A percentile compares a stretch with the other conserved stretches of the same genome.
phyloP scores from a whole-genome alignment of 257 asterid species.

The Primulina tabacum region DNA sequence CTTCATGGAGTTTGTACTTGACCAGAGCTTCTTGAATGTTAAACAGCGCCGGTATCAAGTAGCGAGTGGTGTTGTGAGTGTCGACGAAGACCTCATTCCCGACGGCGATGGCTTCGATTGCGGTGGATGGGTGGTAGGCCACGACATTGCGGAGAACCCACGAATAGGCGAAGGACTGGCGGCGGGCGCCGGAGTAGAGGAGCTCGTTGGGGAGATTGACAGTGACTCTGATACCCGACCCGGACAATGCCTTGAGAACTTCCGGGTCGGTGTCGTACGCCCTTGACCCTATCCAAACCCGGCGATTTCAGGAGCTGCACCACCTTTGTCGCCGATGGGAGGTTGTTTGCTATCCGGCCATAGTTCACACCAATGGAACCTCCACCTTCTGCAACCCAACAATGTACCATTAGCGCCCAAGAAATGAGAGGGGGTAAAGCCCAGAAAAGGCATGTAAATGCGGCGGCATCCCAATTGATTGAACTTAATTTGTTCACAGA shows the following conservation, averaged over 20 bases:
- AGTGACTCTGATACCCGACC: constrained; percentile 65
- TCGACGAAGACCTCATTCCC: constrained; percentile 94
- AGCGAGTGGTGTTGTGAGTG: constrained; percentile 63
- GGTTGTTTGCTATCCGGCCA: constrained; percentile 76
- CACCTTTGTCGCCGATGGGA: constrained; percentile 74
- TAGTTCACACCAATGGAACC: constrained; percentile 81
- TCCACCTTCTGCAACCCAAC: constrained; percentile 25
- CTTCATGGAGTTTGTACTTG: constrained; percentile 45
- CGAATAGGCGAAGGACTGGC: constrained; percentile 58
- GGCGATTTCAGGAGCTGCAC: constrained; percentile 68
- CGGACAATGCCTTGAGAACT: constrained; percentile 69
- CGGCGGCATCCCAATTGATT: background rate
- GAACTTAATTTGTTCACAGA: background rate
- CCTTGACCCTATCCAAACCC: constrained; percentile 63
- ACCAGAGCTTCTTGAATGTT: constrained; percentile 61
- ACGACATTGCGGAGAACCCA: constrained; percentile 65
- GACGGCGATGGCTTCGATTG: constrained; percentile 75
- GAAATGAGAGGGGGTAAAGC: background rate
- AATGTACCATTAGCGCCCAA: background rate
- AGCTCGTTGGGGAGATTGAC: constrained; percentile 87
- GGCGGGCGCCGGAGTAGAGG: constrained; percentile 60
- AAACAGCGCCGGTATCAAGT: constrained; percentile 69
- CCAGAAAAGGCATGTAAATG: background rate
- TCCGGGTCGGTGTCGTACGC: constrained; percentile 80
- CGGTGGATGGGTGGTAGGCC: constrained; percentile 66